Percentiles rank a stretch among this genome's conserved stretches.
Evolutionary conservation across 306 rosid species (phyloP).

Genomic region (Vicia villosa): DNA sequence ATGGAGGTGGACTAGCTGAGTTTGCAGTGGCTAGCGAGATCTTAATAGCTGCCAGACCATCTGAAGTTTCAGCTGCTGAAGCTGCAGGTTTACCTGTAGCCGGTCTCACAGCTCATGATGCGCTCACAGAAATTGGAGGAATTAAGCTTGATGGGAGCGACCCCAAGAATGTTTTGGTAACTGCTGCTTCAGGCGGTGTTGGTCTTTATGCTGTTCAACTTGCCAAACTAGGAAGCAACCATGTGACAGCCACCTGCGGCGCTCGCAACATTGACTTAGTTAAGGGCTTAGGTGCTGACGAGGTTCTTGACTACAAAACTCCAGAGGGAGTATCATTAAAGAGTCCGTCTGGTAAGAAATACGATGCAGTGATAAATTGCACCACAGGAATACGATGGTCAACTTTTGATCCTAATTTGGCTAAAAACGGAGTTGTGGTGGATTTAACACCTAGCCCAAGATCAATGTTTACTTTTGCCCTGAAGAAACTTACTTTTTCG

Average conservation of each 20-base stretch:
- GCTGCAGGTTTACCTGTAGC: conserved; percentile 63
- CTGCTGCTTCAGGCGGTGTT: conserved; percentile 65
- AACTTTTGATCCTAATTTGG: conserved; percentile 55
- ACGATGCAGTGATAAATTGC: conserved; percentile 60
- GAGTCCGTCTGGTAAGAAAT: conserved; percentile 70
- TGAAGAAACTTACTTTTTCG: conserved; percentile 59
- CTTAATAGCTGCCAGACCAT: conserved; percentile 53
- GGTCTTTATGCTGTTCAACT: conserved; percentile 70
- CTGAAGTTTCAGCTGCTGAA: conserved; percentile 64
- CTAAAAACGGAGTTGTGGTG: conserved; percentile 53
- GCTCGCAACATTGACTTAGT: conserved; percentile 65
- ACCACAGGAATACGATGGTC: conserved; percentile 65
- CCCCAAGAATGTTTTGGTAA: conserved; percentile 54
- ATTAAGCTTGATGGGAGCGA: conserved; percentile 64
- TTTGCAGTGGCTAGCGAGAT: conserved; percentile 50
- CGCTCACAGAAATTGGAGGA: conserved; percentile 60
- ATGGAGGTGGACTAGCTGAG: conserved; percentile 75
- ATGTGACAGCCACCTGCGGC: conserved; percentile 75
- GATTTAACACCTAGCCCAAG: conserved; percentile 52
- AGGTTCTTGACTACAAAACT: conserved; percentile 70
- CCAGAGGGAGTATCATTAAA: conserved; percentile 60
- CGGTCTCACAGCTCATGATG: conserved; percentile 68
- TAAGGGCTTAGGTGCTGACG: conserved; percentile 70
- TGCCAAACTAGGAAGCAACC: conserved; percentile 62
- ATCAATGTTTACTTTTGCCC: conserved; percentile 36